Evolutionary conservation across 495 filamentous ascomycete genomes (phyloP).

Genomic region (Stereocaulon alpinum): DNA sequence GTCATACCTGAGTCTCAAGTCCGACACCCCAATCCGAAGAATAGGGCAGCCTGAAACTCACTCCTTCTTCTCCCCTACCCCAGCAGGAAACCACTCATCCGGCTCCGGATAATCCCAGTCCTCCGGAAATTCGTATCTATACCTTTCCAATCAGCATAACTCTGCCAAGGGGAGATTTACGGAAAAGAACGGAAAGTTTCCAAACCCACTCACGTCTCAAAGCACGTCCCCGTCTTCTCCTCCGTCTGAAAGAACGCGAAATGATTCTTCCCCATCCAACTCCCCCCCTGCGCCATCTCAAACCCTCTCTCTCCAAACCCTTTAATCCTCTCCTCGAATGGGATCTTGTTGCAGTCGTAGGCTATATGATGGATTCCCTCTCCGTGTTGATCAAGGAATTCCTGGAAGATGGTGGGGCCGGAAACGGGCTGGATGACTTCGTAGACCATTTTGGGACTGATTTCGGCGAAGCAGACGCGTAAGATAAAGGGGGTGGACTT

Average conservation of each 20-base stretch:
- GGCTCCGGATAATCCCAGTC: slow-evolving; percentile 17
- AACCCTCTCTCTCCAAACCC: slow-evolving; percentile 16
- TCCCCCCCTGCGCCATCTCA: slow-evolving; percentile 14
- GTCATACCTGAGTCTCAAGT: too few relatives aligned
- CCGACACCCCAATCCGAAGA: too few relatives aligned
- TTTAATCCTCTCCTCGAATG: slow-evolving; percentile 15
- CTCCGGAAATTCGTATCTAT: slow-evolving; percentile 13
- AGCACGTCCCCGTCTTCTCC: slow-evolving; percentile 13
- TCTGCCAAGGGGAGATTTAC: too few relatives aligned
- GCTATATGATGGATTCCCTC: slow-evolving; percentile 22
- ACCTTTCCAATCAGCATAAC: too few relatives aligned
- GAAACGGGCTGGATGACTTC: slow-evolving; percentile 22
- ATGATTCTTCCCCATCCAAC: slow-evolving; percentile 10
- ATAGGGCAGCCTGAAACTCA: too few relatives aligned
- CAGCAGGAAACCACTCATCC: slow-evolving; percentile 14
- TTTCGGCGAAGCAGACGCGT: slow-evolving; percentile 14
- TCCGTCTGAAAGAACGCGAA: slow-evolving; percentile 20
- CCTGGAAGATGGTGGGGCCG: slow-evolving; percentile 16
- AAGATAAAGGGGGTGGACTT: not conserved
- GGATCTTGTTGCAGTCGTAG: slow-evolving; percentile 18
- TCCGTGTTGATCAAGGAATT: slow-evolving; percentile 17
- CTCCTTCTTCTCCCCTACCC: too few relatives aligned
- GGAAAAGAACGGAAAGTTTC: too few relatives aligned
- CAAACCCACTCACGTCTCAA: slow-evolving; percentile 22
- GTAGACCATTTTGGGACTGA: slow-evolving; percentile 8